phyloP scores from a whole-genome alignment of 2,329 filamentous ascomycete species.

The Epichloe elymi region DNA sequence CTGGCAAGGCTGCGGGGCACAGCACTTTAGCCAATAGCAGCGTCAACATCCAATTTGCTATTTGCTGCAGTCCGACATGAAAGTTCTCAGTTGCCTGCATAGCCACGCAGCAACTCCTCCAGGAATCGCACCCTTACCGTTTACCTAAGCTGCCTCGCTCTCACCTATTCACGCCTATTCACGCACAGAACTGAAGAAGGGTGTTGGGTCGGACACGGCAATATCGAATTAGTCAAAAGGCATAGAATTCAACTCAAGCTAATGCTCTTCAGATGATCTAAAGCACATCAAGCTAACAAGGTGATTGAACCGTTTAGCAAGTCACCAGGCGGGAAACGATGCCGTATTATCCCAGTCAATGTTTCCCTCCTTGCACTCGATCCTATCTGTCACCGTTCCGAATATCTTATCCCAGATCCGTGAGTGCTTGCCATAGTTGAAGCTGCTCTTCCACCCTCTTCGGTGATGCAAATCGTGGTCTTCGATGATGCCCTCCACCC shows the following conservation, averaged over 20 bases:
- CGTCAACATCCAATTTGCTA: no score
- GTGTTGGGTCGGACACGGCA: no score
- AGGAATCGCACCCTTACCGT: no score
- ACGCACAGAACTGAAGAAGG: no score
- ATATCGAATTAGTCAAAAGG: no score
- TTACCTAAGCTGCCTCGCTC: no score
- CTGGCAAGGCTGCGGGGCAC: neutral
- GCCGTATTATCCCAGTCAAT: conserved; percentile 7
- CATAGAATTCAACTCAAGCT: no score
- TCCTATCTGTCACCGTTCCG: conserved; percentile 21
- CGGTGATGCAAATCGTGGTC: conserved; percentile 30
- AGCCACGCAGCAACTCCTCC: no score
- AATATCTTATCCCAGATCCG: conserved; percentile 23
- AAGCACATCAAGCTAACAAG: no score
- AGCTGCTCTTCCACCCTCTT: conserved; percentile 22
- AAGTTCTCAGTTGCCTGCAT: no score
- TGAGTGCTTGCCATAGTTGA: conserved; percentile 27
- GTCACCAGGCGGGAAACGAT: conserved; percentile 1
- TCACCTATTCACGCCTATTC: no score
- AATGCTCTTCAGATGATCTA: no score
- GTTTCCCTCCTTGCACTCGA: conserved; percentile 20
- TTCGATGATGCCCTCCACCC: conserved; percentile 26
- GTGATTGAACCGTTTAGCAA: neutral
- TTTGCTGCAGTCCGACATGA: neutral
- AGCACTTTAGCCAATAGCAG: neutral